Evolutionary conservation across 768 basidiomycete species (phyloP), one percentile per base, ranked within the genome.

Genomic region (Amanita pallidorosea): DNA sequence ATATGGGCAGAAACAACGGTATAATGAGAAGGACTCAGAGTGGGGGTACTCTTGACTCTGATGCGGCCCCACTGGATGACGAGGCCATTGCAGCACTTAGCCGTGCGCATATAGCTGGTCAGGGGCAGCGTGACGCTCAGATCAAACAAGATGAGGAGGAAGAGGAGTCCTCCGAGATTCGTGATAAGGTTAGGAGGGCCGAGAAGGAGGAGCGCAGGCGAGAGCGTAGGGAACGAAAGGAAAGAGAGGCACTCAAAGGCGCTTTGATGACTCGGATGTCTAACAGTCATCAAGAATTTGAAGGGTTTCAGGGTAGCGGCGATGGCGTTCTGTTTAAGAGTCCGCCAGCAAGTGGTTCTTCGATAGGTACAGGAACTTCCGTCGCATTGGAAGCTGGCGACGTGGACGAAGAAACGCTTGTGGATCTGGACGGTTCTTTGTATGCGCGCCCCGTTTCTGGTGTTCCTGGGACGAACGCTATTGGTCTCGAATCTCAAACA

Each of bases 251-350:
- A 8, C 29, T 50, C 5, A 40, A 34, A 22, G 37, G 38, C 4
- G 49, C 27, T 3, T 42, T 33, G 27, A 8, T 12, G 37, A 6
- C 40, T 9, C 7, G 15, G 15, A 13, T 31, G 4, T 18, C 27
- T 31, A 15, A 20, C 15, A 40, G 7, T n/a, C 36, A 42, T 5
- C 40, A 2, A 34, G 49, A 36, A 23, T 50, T 50, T 50, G 49
- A 50, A 42, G 49, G 49, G 7, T 50, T 50, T 15, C 49, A 50
- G 42, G 49, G 49, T 13, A 50, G 49, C 20, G 49, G 38, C 7
- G 49, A 25, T 20, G 49, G 27, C 7, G 49, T 23, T 36, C 8
- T 22, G 36, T 15, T 50, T 2, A 29, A 40, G 22, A 25, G 25
- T 34, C 41, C 37, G 15, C 20, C 20, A 12, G 17, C 27, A n/a